Evolutionary conservation across 371 early-diverging fungal species (phyloP), one percentile per base, ranked within the genome.

Genomic region (Mucor lusitanicus): DNA sequence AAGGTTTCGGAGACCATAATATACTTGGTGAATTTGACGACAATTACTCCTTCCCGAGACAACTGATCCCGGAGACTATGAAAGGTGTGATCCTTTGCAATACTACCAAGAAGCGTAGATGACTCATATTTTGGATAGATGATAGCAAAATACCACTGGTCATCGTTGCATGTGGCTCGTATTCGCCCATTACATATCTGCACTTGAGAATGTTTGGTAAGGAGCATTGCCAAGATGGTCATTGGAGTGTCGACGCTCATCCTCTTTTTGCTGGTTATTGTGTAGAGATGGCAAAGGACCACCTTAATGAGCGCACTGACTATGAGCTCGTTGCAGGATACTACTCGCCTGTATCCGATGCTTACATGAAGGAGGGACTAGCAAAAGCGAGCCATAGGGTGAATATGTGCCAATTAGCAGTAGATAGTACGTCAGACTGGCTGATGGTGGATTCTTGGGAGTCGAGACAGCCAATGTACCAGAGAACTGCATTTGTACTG

Each of bases 361-460:
- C 88, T 50, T 98, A 98, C 69, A 88, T 87, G 64, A 98, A 99
- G 71, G 90, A 91, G 64, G 98, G 98, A 4, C 82, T 98, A 40
- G 96, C 94, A 0, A 77, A 87, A 35, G 93, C 93, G 50, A 75
- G 81, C 35, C 94, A 99, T 81, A 86, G 99, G 13, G 95, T 97
- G 4, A 85, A 86, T 28, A 99, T 99, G 99, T 96, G 96, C 75
- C 88, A 93, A 64, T 76, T 94, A 35, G 98, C 97, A 0, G 92
- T 92, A 0, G 88, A 91, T 53, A 84, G 89, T 48, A 90, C 90
- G 46, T 91, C 91, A n/a, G 77, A 88, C 27, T 97, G 96, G 95
- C 68, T 99, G 23, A 97, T 96, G 95, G 97, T 97, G 21, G 99
- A 99, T 78, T 83, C 89, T 62, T 99, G 99, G 99, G 99, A 99